Conservation (phyloP, 176 grass and related monocot genomes). For the Musa beccarii region DNA sequence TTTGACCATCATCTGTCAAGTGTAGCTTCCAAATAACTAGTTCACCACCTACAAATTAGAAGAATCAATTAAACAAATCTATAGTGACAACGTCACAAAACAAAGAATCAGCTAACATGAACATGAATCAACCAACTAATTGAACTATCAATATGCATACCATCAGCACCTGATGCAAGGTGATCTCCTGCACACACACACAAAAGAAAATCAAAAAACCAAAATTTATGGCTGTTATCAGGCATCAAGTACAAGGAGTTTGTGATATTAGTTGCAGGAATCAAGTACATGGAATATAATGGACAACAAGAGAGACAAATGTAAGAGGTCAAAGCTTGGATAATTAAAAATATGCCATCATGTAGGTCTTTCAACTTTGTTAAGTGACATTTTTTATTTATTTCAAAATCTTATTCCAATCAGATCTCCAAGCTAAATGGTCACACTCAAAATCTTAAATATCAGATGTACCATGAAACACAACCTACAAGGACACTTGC, state of each 20-base stretch:
- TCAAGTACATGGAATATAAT: too few relatives aligned
- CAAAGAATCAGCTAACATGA: neutral
- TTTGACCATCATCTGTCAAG: constrained; percentile 28
- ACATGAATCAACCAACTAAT: neutral
- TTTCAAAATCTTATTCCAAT: too few relatives aligned
- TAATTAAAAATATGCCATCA: too few relatives aligned
- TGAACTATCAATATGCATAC: constrained; percentile 33
- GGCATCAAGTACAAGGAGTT: neutral
- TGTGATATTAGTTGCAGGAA: too few relatives aligned
- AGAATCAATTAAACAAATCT: neutral
- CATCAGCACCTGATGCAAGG: constrained; percentile 79
- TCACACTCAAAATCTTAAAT: too few relatives aligned
- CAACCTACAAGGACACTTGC: too few relatives aligned
- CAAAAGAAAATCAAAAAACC: neutral
- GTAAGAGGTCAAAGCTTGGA: too few relatives aligned
- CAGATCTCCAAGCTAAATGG: too few relatives aligned
- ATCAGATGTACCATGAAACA: too few relatives aligned
- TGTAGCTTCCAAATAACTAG: constrained; percentile 71
- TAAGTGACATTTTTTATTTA: too few relatives aligned
- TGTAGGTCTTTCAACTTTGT: too few relatives aligned
- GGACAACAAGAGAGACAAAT: too few relatives aligned
- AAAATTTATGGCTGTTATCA: neutral
- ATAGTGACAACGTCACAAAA: neutral
- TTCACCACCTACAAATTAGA: constrained; percentile 50
- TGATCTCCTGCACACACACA: constrained; percentile 50